Evolutionary conservation across 768 basidiomycete genomes (phyloP), one percentile per base, ranked within the genome.

Genomic region (Kwoniella shandongensis): DNA sequence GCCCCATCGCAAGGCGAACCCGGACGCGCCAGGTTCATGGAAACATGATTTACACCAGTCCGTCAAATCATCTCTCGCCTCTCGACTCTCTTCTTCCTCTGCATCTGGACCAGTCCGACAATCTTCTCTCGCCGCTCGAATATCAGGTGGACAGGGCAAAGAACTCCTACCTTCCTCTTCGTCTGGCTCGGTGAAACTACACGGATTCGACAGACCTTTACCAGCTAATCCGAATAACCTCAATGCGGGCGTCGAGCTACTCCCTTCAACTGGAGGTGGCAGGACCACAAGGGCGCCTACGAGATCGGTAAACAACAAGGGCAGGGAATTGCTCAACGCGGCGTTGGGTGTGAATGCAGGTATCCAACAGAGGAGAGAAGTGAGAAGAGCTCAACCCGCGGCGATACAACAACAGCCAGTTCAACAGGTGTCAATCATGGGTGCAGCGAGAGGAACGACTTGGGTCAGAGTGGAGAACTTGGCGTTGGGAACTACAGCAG

Each of bases 401-500:
- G 8, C n/a, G 22, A 36, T 15, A 51, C 49, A 36, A 41, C 32
- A 40, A 13, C 36, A 48, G 20, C 45, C 46, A 1, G 18, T 13
- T 25, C 40, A 22, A 32, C 46, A 41, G 22, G 65, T 72, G 5
- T 66, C 53, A 30, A 73, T 73, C 26, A 53, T 66, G 49, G 71
- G 71, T 6, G 25, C 77, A 81, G 38, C 73, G 67, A 25, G 84
- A 85, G 15, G 48, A 13, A 61, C 56, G 3, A 53, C 61, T 3
- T 64, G 59, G 32, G 84, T 91, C 0, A 83, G 89, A 70, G 85
- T 91, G 22, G 80, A 83, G 2, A 88, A 87, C 2, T 77, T 91
- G 22, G 86, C 86, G 10, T 77, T 78, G 11, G 89, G 89, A 1
- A 91, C 89, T 23, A 89, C 87, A 7, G 81, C 86, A 15, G 88